These are phyloP conservation scores for Globisporangium okanoganense DNA, from an alignment of 352 stramenopile genomes.

Conservation along the genomic window DNA sequence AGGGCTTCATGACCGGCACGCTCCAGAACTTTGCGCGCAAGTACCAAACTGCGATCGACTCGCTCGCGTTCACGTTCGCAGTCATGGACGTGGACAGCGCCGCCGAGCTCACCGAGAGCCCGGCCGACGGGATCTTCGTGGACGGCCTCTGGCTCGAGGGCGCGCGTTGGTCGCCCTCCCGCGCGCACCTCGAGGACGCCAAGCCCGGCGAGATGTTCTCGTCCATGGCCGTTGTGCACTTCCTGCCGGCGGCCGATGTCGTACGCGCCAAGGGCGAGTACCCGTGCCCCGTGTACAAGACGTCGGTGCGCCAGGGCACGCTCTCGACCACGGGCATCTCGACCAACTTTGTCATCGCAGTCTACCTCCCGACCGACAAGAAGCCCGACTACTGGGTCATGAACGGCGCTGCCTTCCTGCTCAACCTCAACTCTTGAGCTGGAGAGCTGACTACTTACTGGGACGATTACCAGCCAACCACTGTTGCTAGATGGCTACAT, in stretches of 20 bases:
- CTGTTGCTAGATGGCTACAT: slow-evolving; percentile 3
- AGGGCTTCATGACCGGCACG: slow-evolving; percentile 95
- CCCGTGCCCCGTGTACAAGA: slow-evolving; percentile 94
- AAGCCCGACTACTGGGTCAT: slow-evolving; percentile 90
- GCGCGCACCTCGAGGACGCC: slow-evolving; percentile 74
- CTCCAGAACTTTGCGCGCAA: slow-evolving; percentile 94
- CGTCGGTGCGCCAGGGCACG: slow-evolving; percentile 88
- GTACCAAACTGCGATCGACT: slow-evolving; percentile 94
- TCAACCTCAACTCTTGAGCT: slow-evolving; percentile 85
- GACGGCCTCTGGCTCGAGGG: slow-evolving; percentile 88
- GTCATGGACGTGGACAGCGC: slow-evolving; percentile 67
- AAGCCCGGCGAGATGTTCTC: slow-evolving; percentile 91
- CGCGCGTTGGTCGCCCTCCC: slow-evolving; percentile 82
- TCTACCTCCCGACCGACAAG: slow-evolving; percentile 85
- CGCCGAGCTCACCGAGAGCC: slow-evolving; percentile 51
- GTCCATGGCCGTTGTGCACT: slow-evolving; percentile 88
- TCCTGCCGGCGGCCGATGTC: slow-evolving; percentile 83
- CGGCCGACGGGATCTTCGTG: slow-evolving; percentile 91
- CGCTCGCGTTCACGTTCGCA: slow-evolving; percentile 89
- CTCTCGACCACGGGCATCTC: slow-evolving; percentile 92
- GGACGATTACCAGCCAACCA: not conserved
- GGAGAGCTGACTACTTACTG: slow-evolving; percentile 4
- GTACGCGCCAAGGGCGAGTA: slow-evolving; percentile 68
- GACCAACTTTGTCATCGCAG: slow-evolving; percentile 92
- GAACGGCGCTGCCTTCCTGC: slow-evolving; percentile 90